Conservation (phyloP, 1,284 basidiomycete species). For the Pterulicium gracile region DNA sequence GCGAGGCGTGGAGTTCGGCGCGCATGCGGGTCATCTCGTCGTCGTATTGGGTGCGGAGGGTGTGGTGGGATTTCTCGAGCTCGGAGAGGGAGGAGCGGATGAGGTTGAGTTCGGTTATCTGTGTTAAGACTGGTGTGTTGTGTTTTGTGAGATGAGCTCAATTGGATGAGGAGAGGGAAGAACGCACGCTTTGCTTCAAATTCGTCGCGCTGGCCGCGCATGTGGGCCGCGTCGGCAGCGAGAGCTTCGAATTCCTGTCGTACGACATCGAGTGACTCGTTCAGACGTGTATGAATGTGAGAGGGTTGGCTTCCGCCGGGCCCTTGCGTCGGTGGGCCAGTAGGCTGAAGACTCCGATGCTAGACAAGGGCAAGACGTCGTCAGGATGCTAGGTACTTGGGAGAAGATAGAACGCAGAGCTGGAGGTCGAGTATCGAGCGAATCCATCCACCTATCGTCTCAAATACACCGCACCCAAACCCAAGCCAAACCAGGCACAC, state of each 20-base stretch:
- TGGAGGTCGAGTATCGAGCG: no score
- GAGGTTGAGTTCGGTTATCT: slow-evolving; percentile 64
- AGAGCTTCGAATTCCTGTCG: slow-evolving; percentile 81
- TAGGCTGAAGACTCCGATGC: slow-evolving; percentile 60
- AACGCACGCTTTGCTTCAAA: slow-evolving; percentile 77
- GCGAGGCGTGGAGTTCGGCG: slow-evolving; percentile 44
- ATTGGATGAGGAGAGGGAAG: background rate
- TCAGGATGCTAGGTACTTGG: no score
- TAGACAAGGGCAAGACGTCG: slow-evolving; percentile 17
- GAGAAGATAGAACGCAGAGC: no score
- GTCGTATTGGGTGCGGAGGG: slow-evolving; percentile 66
- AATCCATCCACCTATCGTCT: no score
- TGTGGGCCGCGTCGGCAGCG: slow-evolving; percentile 53
- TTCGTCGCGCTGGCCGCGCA: slow-evolving; percentile 80
- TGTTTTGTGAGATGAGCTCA: background rate
- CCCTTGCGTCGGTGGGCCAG: slow-evolving; percentile 34
- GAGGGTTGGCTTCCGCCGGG: slow-evolving; percentile 19
- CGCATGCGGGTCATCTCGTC: slow-evolving; percentile 61
- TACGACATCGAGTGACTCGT: slow-evolving; percentile 77
- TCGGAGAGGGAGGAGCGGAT: slow-evolving; percentile 72
- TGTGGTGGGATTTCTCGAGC: slow-evolving; percentile 63
- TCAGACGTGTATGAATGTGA: slow-evolving; percentile 39
- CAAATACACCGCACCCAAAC: no score
- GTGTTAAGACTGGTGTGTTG: slow-evolving; percentile 40
- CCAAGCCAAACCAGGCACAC: no score